Evolutionary conservation across 2,329 filamentous ascomycete genomes (phyloP).

Genomic region (Paraconiothyrium sp.): DNA sequence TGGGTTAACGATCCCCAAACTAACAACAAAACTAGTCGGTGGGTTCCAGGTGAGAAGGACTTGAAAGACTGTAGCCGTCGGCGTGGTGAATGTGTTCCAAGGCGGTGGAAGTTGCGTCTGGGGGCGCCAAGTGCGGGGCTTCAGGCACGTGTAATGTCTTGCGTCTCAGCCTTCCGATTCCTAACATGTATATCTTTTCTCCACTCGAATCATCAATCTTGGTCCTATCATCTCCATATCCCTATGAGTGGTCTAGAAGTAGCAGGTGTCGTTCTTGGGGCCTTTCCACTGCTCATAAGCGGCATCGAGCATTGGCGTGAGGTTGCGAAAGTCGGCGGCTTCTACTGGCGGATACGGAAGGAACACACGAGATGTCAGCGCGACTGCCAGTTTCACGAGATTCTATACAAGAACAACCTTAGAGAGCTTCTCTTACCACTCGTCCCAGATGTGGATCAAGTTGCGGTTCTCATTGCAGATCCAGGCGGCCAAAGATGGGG

Average conservation of each 20-base stretch:
- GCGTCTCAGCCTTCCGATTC: too few species aligned
- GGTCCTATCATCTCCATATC: background rate
- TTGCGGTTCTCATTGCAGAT: constrained; percentile 23
- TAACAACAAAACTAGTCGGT: too few species aligned
- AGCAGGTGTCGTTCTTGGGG: constrained; percentile 28
- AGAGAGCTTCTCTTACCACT: constrained; percentile 27
- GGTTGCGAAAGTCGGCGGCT: constrained; percentile 27
- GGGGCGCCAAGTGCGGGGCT: too few species aligned
- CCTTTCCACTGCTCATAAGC: constrained; percentile 29
- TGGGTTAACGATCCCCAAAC: too few species aligned
- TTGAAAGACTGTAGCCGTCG: too few species aligned
- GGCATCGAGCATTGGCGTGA: constrained; percentile 30
- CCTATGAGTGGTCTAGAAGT: constrained; percentile 32
- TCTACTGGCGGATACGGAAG: constrained; percentile 25
- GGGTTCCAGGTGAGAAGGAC: too few species aligned
- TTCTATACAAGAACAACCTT: constrained; percentile 25
- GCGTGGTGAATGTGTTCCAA: too few species aligned
- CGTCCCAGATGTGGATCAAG: constrained; percentile 13
- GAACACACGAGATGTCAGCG: constrained; percentile 25
- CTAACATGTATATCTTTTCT: background rate
- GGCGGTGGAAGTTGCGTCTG: too few species aligned
- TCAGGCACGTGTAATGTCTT: too few species aligned
- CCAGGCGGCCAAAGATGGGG: constrained; percentile 21
- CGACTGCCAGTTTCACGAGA: constrained; percentile 24
- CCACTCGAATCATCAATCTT: background rate